phyloP scores from a whole-genome alignment of 345 rosid species.

The Lenwebbia sp. region DNA sequence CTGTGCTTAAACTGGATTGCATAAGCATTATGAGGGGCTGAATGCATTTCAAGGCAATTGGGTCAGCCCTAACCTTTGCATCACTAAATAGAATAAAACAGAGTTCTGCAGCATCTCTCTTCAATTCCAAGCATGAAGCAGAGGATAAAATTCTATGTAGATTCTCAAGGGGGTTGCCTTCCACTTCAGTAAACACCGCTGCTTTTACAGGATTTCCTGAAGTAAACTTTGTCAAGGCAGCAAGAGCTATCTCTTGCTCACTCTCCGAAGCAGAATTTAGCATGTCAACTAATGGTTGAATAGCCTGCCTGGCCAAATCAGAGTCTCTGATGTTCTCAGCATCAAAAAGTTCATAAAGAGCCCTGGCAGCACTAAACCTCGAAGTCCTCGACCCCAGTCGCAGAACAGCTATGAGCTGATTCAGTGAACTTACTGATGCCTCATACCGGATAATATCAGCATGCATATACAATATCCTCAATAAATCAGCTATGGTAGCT shows the following conservation, averaged over 20 bases:
- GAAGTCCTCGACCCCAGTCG: conserved; percentile 70
- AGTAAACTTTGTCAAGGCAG: conserved; percentile 60
- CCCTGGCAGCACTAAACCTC: conserved; percentile 76
- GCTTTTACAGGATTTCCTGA: conserved; percentile 45
- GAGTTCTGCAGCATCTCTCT: conserved; percentile 64
- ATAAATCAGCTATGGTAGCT: conserved; percentile 55
- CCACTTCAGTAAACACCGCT: conserved; percentile 35
- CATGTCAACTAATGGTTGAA: conserved; percentile 82
- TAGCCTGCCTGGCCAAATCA: conserved; percentile 66
- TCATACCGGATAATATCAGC: conserved; percentile 58
- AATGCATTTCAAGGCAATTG: conserved; percentile 52
- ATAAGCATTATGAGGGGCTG: conserved; percentile 51
- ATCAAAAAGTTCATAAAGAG: conserved; percentile 63
- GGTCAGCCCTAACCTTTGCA: conserved; percentile 37
- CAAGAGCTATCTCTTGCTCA: conserved; percentile 71
- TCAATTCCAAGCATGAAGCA: conserved; percentile 55
- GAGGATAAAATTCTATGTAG: conserved; percentile 51
- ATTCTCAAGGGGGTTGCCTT: conserved; percentile 55
- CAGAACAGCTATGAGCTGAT: conserved; percentile 81
- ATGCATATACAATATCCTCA: conserved; percentile 63
- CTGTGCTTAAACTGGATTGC: conserved; percentile 36
- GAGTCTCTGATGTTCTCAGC: conserved; percentile 60
- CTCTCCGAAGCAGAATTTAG: conserved; percentile 57
- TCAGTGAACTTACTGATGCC: conserved; percentile 59
- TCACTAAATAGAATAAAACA: conserved; percentile 52